phyloP scores from a whole-genome alignment of 2,329 filamentous ascomycete species.

The Cladosporium sp. region DNA sequence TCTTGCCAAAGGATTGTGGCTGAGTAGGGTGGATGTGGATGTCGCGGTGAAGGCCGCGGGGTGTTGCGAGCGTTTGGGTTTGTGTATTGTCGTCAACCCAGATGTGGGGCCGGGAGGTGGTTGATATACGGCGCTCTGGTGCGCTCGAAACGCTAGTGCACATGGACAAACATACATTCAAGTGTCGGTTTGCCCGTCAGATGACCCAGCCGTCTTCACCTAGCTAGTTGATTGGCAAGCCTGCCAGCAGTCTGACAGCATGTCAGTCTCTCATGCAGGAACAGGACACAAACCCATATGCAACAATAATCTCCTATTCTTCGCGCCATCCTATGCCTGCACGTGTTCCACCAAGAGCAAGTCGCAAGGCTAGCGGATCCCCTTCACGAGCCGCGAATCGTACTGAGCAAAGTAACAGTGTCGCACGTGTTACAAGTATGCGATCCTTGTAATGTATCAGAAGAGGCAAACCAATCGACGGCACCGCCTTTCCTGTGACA shows the following conservation, averaged over 20 bases:
- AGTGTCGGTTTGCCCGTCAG: not conserved
- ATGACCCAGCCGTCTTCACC: no score
- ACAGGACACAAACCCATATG: not conserved
- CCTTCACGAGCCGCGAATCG: not conserved
- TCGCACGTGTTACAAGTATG: not conserved
- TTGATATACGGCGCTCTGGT: not conserved
- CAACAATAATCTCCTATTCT: not conserved
- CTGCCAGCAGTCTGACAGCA: not conserved
- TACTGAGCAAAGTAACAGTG: not conserved
- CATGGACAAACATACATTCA: not conserved
- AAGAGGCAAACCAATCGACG: not conserved
- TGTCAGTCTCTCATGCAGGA: not conserved
- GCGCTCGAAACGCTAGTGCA: not conserved
- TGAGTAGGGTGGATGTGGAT: not conserved
- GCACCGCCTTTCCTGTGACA: not conserved
- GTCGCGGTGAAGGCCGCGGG: not conserved
- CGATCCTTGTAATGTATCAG: not conserved
- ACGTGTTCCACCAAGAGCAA: not conserved
- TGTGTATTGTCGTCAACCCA: not conserved
- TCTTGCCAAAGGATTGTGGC: not conserved
- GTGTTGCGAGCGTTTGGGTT: not conserved
- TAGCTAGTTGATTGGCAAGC: no score
- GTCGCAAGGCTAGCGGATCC: not conserved
- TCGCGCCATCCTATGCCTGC: not conserved
- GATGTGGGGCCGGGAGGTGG: not conserved